A percentile compares a stretch with the other conserved stretches of the same genome.
phyloP scores from a whole-genome alignment of 2,329 filamentous ascomycete genomes.

The Capronia epimyces region DNA sequence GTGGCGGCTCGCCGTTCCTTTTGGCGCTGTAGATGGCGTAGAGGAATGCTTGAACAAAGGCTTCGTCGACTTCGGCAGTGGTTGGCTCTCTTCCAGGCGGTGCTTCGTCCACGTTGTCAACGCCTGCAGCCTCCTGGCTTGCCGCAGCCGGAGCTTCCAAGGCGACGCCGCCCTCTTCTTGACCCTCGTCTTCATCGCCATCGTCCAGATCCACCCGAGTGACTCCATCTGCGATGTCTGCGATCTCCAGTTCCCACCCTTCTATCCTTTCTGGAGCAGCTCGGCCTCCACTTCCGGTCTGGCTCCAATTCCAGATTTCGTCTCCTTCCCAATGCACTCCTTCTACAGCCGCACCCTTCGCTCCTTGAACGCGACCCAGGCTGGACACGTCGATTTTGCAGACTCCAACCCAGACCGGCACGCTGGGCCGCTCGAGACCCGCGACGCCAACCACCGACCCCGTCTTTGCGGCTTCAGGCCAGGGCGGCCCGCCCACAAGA shows the following conservation, averaged over 20 bases:
- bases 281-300: constrained; percentile 49
- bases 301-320: constrained; percentile 62
- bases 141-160: constrained; percentile 31
- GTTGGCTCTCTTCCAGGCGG: constrained; percentile 50
- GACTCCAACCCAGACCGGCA: constrained; percentile 60
- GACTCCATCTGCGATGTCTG: constrained; percentile 37
- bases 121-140: constrained; percentile 1
- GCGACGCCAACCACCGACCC: constrained; percentile 60
- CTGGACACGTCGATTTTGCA: constrained; percentile 59
- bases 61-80: constrained; percentile 61
- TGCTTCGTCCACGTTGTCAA: constrained; percentile 28
- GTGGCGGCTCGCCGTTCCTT: constrained; percentile 48
- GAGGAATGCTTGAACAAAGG: constrained; percentile 59
- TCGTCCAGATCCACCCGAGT: constrained; percentile 40
- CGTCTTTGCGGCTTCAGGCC: constrained; percentile 54
- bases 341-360: constrained; percentile 60
- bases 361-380: constrained; percentile 51
- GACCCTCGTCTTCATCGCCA: constrained; percentile 39
- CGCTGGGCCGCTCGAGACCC: constrained; percentile 53
- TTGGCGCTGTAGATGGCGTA: constrained; percentile 59
- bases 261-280: constrained; percentile 50
- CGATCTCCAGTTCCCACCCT: constrained; percentile 44
- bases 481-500: constrained; percentile 59
- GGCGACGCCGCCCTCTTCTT: constrained; percentile 45
- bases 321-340: constrained; percentile 64